Evolutionary conservation across 164 flowering plant genomes (phyloP), one percentile per base, ranked within the genome.

Genomic region (Liriodendron chinense): DNA sequence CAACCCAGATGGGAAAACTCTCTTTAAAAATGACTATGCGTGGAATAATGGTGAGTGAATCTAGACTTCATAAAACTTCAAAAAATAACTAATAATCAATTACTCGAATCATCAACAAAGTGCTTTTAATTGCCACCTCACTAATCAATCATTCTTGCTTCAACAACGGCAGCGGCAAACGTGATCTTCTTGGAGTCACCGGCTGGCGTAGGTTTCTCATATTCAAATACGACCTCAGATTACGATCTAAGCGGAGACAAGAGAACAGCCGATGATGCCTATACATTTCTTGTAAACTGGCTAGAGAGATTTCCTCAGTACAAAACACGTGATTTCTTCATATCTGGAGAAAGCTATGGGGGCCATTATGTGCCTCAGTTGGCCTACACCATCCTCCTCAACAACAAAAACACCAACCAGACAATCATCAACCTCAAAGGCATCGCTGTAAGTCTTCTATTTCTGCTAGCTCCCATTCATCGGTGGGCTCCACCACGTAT

Each of bases 311-410:
- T 85, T 77, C 91, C 95, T 2, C 69, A 66, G 26, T 91, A 53
- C 79, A 82, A 82, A 69, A n/a, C 71, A 24, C 80, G 68, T 47
- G 90, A 88, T 70, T 87, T 91, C 78, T 91, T 68, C 82, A 75
- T 91, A 21, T 68, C 95, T 14, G 93, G 95, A 69, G 93, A 91
- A 81, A 85, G 86, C 80, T 85, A 85, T 6, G 84, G 80, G 0
- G 84, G 87, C 4, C 86, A 84, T 53, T 89, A 91, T 61, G 87
- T 88, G 49, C 95, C 95, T 74, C 93, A 91, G 61, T 83, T 91
- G 8, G 90, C 93, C n/a, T n/a, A n/a, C n/a, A n/a, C n/a, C n/a
- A n/a, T n/a, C n/a, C n/a, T n/a, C n/a, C n/a, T n/a, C 47, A 50
- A 89, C 20, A 91, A 88, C 75, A 84, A 85, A 16, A 76, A 81